phyloP scores from a whole-genome alignment of 306 rosid species.

The Fragaria nilgerrensis region DNA sequence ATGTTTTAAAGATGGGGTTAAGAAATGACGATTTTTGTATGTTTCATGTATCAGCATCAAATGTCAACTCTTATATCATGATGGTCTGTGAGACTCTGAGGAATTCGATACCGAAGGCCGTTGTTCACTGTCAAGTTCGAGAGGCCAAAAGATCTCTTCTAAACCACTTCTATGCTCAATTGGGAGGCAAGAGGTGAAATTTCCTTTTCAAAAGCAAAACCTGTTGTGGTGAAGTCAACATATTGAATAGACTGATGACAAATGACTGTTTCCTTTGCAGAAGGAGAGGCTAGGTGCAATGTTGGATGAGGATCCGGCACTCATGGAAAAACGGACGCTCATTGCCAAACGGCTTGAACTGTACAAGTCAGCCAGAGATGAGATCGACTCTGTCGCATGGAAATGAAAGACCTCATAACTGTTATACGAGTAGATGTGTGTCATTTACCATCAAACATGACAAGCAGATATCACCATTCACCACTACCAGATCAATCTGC shows the following conservation, averaged over 20 bases:
- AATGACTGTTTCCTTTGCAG: conserved; percentile 42
- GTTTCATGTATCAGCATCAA: conserved; percentile 66
- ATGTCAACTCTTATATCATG: conserved; percentile 75
- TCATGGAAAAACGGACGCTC: conserved; percentile 76
- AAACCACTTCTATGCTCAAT: conserved; percentile 73
- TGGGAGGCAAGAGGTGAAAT: conserved; percentile 83
- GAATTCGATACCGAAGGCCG: conserved; percentile 93
- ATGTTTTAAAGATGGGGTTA: neutral
- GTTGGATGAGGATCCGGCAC: conserved; percentile 94
- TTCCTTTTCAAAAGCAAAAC: conserved; percentile 15
- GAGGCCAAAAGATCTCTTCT: conserved; percentile 96
- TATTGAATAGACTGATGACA: neutral
- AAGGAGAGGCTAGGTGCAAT: conserved; percentile 84
- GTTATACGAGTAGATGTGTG: neutral
- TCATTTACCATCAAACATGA: neutral
- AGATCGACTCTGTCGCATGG: conserved; percentile 94
- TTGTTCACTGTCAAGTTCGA: conserved; percentile 97
- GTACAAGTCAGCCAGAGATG: conserved; percentile 97
- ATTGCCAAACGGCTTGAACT: conserved; percentile 88
- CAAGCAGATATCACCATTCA: neutral
- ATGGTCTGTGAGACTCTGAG: conserved; percentile 88
- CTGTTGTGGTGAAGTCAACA: neutral
- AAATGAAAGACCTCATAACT: conserved; percentile 37
- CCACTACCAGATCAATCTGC: conserved; percentile 1
- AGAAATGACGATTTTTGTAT: conserved; percentile 13